Percentiles rank a stretch among this genome's conserved stretches.
These are phyloP conservation scores for Brassica incana DNA, from an alignment of 345 rosid genomes.

Conservation along the genomic window DNA sequence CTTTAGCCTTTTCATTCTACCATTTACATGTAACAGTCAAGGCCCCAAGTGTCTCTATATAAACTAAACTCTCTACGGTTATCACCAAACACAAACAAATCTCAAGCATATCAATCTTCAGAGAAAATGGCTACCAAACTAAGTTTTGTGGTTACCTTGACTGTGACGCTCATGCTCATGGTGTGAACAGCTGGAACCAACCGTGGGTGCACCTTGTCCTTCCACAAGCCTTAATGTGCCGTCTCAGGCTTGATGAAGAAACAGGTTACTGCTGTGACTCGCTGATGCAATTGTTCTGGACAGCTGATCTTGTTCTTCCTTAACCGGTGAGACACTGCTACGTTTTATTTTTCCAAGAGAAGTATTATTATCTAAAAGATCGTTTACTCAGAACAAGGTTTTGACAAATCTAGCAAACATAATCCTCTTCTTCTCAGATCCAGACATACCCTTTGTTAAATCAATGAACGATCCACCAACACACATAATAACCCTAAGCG, in stretches of 20 bases:
- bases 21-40: slow-evolving; percentile 32
- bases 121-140: neutral
- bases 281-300: slow-evolving; percentile 65
- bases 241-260: slow-evolving; percentile 50
- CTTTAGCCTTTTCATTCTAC: slow-evolving; percentile 20
- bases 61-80: slow-evolving; percentile 1
- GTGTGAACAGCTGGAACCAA: slow-evolving; percentile 29
- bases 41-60: slow-evolving; percentile 17
- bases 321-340: slow-evolving; percentile 58
- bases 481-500: neutral
- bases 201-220: slow-evolving; percentile 12
- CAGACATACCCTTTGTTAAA: neutral
- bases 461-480: slow-evolving; percentile 7
- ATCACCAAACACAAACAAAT: neutral
- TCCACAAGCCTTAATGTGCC: slow-evolving; percentile 32
- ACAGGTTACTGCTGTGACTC: slow-evolving; percentile 70
- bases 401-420: slow-evolving; percentile 1
- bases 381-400: neutral
- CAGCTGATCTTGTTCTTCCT: slow-evolving; percentile 69
- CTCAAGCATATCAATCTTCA: no score
- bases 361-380: neutral
- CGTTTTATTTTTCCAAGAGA: slow-evolving; percentile 20
- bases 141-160: slow-evolving; percentile 20
- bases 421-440: neutral
- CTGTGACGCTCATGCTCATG: slow-evolving; percentile 23